Percentiles rank a stretch among this genome's conserved stretches.
phyloP scores from a whole-genome alignment of 2,329 filamentous ascomycete genomes.

The Botrytis galanthina region DNA sequence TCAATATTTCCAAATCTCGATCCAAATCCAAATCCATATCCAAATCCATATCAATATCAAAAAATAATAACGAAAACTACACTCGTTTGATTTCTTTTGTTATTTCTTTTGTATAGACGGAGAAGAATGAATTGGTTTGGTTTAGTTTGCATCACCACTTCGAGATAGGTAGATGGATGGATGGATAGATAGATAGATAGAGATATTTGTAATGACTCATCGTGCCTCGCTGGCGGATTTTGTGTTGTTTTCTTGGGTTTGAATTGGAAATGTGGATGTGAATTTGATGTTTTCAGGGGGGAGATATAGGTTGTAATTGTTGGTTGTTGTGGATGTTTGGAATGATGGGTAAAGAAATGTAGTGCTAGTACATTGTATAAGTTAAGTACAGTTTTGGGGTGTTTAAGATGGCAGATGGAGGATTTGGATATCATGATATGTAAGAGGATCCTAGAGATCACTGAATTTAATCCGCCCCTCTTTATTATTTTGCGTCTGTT shows the following conservation, averaged over 20 bases:
- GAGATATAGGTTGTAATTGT: too few relatives aligned
- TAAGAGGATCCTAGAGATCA: background rate
- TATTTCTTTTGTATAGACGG: background rate
- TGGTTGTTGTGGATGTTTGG: too few relatives aligned
- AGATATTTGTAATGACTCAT: background rate
- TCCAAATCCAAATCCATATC: background rate
- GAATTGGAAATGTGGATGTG: background rate
- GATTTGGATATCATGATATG: background rate
- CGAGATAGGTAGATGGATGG: background rate
- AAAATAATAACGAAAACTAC: background rate
- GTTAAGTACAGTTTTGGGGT: too few relatives aligned
- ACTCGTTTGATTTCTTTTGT: slow-evolving; percentile 1
- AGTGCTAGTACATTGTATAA: too few relatives aligned
- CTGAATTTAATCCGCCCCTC: background rate
- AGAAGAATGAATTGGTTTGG: background rate
- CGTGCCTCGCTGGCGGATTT: background rate
- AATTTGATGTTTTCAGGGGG: too few relatives aligned
- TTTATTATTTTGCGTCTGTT: background rate
- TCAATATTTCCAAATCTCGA: background rate
- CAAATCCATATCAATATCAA: background rate
- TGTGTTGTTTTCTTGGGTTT: background rate
- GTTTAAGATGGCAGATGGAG: too few relatives aligned
- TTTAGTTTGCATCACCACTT: background rate
- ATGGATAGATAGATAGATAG: background rate
- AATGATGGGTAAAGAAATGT: too few relatives aligned